A percentile compares a stretch with the other conserved stretches of the same genome.
phyloP scores from a whole-genome alignment of 768 basidiomycete genomes.

The Pisolithus albus region DNA sequence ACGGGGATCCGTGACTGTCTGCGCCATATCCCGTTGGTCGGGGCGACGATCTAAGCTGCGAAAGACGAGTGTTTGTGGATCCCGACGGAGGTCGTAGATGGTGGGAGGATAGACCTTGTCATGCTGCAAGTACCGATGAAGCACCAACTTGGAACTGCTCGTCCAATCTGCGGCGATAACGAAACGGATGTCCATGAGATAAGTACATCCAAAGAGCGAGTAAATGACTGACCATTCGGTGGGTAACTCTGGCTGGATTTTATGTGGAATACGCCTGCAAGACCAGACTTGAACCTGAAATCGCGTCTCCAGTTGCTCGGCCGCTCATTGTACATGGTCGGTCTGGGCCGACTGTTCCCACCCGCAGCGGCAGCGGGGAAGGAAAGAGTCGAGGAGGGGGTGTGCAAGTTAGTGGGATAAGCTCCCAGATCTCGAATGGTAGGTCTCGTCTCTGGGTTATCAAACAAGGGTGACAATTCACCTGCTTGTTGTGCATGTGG shows the following conservation, averaged over 20 bases:
- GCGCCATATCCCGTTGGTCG: conserved; percentile 46
- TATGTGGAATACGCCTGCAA: conserved; percentile 25
- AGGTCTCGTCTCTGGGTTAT: conserved; percentile 15
- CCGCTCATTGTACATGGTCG: conserved; percentile 13
- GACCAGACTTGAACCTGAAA: conserved; percentile 27
- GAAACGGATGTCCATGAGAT: not conserved
- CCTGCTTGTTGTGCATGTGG: conserved; percentile 5
- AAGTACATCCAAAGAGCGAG: not conserved
- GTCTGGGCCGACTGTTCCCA: conserved; percentile 8
- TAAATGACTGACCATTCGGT: conserved; percentile 14
- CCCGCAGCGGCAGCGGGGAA: conserved; percentile 11
- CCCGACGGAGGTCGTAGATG: conserved; percentile 44
- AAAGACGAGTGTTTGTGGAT: conserved; percentile 36
- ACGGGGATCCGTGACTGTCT: conserved; percentile 48
- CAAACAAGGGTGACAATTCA: conserved; percentile 15
- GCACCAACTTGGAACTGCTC: conserved; percentile 21
- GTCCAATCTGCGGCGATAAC: conserved; percentile 8
- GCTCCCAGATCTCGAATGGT: conserved; percentile 11
- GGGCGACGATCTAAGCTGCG: conserved; percentile 37
- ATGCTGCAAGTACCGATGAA: conserved; percentile 20
- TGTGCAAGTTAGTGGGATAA: conserved; percentile 15
- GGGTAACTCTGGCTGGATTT: conserved; percentile 9
- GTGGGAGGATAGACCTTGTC: conserved; percentile 31
- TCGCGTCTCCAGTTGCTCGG: conserved; percentile 25
- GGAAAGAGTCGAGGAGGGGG: conserved; percentile 21